phyloP scores from a whole-genome alignment of 2,329 filamentous ascomycete species.

The Trichoderma sp. region DNA sequence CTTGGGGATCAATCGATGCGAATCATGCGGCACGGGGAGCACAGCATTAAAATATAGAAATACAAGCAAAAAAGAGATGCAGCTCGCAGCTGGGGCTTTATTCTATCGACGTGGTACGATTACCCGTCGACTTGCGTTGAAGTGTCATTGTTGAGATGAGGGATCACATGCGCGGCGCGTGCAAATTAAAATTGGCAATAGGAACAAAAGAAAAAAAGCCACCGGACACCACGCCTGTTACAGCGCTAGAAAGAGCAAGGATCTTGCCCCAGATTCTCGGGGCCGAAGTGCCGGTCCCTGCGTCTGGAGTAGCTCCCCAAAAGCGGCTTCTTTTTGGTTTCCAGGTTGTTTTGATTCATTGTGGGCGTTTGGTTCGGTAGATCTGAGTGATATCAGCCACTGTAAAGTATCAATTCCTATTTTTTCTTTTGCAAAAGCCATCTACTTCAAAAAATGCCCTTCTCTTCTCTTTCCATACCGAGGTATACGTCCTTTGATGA shows the following conservation, averaged over 20 bases:
- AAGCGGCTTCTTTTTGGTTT: background rate
- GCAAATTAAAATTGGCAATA: background rate
- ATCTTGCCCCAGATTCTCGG: slow-evolving; percentile 33
- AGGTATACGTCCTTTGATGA: background rate
- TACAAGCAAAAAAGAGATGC: background rate
- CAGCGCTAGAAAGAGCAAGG: slow-evolving; percentile 25
- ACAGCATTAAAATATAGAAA: background rate
- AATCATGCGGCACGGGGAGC: background rate
- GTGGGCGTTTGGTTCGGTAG: background rate
- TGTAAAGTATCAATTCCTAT: background rate
- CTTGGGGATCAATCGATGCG: background rate
- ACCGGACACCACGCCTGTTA: background rate
- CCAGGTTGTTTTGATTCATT: background rate
- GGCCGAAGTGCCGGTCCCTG: slow-evolving; percentile 20
- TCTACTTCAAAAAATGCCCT: background rate
- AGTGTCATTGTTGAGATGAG: slow-evolving; percentile 5
- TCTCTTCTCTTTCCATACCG: background rate
- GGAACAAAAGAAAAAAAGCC: background rate
- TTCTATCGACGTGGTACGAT: background rate
- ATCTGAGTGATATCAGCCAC: background rate
- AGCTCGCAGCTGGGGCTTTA: background rate
- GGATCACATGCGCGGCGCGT: slow-evolving; percentile 15
- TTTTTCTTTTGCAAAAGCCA: too few relatives aligned
- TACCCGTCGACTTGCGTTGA: background rate
- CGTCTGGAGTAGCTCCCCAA: background rate